A percentile compares a stretch with the other conserved stretches of the same genome.
phyloP scores from a whole-genome alignment of 305 asterid genomes.

The Rubia tinctorum region DNA sequence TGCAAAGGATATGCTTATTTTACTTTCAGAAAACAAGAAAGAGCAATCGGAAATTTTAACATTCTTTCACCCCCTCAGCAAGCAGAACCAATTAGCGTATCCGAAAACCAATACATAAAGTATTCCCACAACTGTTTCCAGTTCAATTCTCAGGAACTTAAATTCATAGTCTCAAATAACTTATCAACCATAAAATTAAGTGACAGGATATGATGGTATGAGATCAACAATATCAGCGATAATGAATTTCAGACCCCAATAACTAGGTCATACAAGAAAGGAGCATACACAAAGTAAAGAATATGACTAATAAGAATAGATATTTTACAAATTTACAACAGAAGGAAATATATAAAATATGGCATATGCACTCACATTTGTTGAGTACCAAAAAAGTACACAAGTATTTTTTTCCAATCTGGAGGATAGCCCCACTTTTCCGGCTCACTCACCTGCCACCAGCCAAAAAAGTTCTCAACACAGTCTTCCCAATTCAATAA shows the following conservation, averaged over 20 bases:
- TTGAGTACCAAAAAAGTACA: conserved; percentile 76
- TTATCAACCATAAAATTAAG: not conserved
- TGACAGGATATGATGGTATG: not conserved
- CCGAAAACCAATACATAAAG: too few relatives aligned
- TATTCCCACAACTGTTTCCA: not conserved
- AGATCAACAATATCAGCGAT: not conserved
- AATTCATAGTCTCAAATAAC: not conserved
- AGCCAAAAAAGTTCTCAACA: conserved; percentile 19
- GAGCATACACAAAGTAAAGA: not conserved
- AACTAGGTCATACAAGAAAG: not conserved
- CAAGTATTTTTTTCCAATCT: conserved; percentile 83
- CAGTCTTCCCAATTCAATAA: conserved; percentile 1
- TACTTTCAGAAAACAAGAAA: too few relatives aligned
- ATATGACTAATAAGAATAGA: not conserved
- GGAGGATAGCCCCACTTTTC: conserved; percentile 75
- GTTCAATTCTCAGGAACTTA: not conserved
- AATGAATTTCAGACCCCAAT: not conserved
- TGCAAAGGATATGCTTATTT: not conserved
- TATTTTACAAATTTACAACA: not conserved
- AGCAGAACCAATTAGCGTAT: not conserved
- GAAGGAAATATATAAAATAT: not conserved
- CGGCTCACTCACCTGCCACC: conserved; percentile 85
- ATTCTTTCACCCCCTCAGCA: not conserved
- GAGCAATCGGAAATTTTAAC: not conserved
- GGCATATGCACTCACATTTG: conserved; percentile 70